A percentile compares a stretch with the other conserved stretches of the same genome.
phyloP scores from a whole-genome alignment of 2,329 filamentous ascomycete species.

The Fusarium hostae region DNA sequence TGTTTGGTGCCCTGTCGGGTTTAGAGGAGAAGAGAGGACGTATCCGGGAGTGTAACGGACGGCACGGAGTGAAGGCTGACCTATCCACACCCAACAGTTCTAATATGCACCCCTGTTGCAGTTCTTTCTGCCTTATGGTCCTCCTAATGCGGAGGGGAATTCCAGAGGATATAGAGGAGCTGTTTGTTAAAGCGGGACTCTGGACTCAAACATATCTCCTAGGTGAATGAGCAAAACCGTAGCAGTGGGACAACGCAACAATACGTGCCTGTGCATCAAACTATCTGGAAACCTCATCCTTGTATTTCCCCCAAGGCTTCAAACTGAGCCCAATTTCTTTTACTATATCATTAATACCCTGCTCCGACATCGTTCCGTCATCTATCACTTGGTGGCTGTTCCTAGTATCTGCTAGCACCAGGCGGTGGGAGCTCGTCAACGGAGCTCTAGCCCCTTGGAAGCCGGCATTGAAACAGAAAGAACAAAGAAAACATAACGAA shows the following conservation, averaged over 20 bases:
- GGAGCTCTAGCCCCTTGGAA: slow-evolving; percentile 32
- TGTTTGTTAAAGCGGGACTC: slow-evolving; percentile 43
- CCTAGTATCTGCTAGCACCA: slow-evolving; percentile 33
- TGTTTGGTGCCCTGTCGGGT: slow-evolving; percentile 21
- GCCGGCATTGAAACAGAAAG: slow-evolving; percentile 18
- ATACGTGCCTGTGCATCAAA: slow-evolving; percentile 36
- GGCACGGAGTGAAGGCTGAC: slow-evolving; percentile 31
- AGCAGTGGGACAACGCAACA: slow-evolving; percentile 36
- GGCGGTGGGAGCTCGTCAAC: slow-evolving; percentile 44
- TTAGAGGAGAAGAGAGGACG: slow-evolving; percentile 26
- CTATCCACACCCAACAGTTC: slow-evolving; percentile 33
- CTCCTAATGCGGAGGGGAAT: slow-evolving; percentile 39
- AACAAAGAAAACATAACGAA: slow-evolving; percentile 40
- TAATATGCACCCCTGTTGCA: slow-evolving; percentile 35
- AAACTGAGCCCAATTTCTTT: slow-evolving; percentile 23
- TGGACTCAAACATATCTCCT: slow-evolving; percentile 30
- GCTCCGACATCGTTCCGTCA: slow-evolving; percentile 35
- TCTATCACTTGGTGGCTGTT: slow-evolving; percentile 46
- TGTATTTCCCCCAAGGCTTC: slow-evolving; percentile 23
- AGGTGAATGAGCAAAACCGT: slow-evolving; percentile 33
- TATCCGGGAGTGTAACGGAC: slow-evolving; percentile 43
- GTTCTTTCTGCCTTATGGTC: slow-evolving; percentile 31
- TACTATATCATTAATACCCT: slow-evolving; percentile 7
- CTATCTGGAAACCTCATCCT: slow-evolving; percentile 25
- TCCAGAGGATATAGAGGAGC: slow-evolving; percentile 27